Conservation (phyloP, 2,329 filamentous ascomycete genomes). For the Fusarium redolens region DNA sequence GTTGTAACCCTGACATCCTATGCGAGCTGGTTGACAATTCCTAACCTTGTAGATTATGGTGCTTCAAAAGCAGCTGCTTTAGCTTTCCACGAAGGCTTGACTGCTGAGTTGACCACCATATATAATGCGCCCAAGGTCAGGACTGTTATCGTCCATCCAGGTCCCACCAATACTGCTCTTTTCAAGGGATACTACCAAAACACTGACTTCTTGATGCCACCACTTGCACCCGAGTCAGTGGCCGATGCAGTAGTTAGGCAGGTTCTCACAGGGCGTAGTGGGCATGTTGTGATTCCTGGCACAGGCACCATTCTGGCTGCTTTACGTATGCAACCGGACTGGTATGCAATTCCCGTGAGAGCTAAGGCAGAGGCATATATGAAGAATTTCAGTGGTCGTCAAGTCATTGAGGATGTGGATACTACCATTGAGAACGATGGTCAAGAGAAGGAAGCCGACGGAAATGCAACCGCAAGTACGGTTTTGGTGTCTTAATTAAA, state of each 20-base stretch:
- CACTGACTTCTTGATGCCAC: slow-evolving; percentile 48
- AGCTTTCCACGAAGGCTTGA: slow-evolving; percentile 74
- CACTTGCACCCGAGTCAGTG: slow-evolving; percentile 54
- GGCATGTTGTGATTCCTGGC: slow-evolving; percentile 59
- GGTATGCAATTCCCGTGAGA: slow-evolving; percentile 68
- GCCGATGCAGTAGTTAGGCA: slow-evolving; percentile 61
- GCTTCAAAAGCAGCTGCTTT: slow-evolving; percentile 74
- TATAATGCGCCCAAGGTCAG: slow-evolving; percentile 73
- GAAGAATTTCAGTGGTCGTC: slow-evolving; percentile 57
- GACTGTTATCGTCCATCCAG: slow-evolving; percentile 73
- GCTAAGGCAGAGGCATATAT: slow-evolving; percentile 56
- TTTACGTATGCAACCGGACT: slow-evolving; percentile 68
- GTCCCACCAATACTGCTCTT: slow-evolving; percentile 51
- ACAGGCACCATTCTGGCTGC: slow-evolving; percentile 55
- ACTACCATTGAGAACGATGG: slow-evolving; percentile 49
- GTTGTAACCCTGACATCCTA: slow-evolving; percentile 76
- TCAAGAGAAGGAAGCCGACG: slow-evolving; percentile 28
- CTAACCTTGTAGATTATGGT: slow-evolving; percentile 75
- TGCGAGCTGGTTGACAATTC: slow-evolving; percentile 69
- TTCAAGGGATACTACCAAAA: slow-evolving; percentile 67
- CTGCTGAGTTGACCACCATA: slow-evolving; percentile 66
- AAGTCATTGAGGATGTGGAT: slow-evolving; percentile 60
- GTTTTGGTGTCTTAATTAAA: slow-evolving; percentile 51
- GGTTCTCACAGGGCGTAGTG: slow-evolving; percentile 60
- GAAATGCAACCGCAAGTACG: slow-evolving; percentile 50